Evolutionary conservation across 352 stramenopile genomes (phyloP).

Genomic region (Phytophthora europaea): DNA sequence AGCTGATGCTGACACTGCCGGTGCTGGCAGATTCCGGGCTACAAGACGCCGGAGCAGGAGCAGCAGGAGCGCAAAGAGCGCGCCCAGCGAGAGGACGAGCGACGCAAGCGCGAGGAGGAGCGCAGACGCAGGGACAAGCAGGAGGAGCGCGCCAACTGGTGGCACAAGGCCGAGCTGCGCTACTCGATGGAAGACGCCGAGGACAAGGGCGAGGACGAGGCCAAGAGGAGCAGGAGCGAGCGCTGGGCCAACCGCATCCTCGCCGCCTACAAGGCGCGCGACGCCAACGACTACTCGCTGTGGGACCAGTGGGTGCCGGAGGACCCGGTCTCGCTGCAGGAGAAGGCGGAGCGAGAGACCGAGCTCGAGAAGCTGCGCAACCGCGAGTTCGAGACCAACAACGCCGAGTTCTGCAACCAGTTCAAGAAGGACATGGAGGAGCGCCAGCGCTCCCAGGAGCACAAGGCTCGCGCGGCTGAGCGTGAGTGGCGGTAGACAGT

Average conservation of each 20-base stretch:
- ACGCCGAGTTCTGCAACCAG: constrained; percentile 82
- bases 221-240: constrained; percentile 26
- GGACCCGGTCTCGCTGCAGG: constrained; percentile 72
- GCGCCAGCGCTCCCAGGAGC: constrained; percentile 60
- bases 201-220: constrained; percentile 22
- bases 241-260: constrained; percentile 71
- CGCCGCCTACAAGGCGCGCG: constrained; percentile 73
- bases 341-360: constrained; percentile 62
- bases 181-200: constrained; percentile 45
- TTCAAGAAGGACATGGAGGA: constrained; percentile 81
- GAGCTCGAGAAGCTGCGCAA: constrained; percentile 75
- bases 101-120: constrained; percentile 52
- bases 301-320: constrained; percentile 81
- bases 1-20: not conserved
- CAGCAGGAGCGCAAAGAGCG: constrained; percentile 56
- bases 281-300: constrained; percentile 88
- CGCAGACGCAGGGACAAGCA: constrained; percentile 51
- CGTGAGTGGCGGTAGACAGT: constrained; percentile 35
- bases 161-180: constrained; percentile 67
- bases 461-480: constrained; percentile 61
- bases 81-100: constrained; percentile 49
- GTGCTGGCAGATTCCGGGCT: constrained; percentile 70
- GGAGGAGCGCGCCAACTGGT: constrained; percentile 78
- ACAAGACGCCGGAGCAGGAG: constrained; percentile 82
- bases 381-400: constrained; percentile 78